These are phyloP conservation scores for Parsonsia alboflavescens DNA, from an alignment of 257 asterid genomes.

Conservation along the genomic window DNA sequence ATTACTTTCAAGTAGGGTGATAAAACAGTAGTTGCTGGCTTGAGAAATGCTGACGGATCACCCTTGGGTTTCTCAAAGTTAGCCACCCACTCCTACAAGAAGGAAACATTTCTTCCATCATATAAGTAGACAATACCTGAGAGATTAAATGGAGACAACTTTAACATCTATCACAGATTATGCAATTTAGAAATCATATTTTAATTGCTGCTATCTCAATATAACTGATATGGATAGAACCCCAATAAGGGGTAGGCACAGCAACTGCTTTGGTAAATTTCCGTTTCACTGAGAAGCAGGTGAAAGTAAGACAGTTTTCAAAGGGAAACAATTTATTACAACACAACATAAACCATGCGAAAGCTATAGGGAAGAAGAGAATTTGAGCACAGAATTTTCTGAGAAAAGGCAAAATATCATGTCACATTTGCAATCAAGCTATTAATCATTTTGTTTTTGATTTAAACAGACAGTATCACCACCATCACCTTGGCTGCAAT, in stretches of 20 bases:
- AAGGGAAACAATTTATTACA: background rate
- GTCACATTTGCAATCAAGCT: background rate
- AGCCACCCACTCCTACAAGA: conserved; percentile 79
- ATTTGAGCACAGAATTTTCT: background rate
- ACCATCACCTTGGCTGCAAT: conserved; percentile 56
- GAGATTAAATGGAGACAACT: background rate
- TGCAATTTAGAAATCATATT: background rate
- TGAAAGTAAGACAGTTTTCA: background rate
- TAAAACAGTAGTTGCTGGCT: conserved; percentile 89
- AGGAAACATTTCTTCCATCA: conserved; percentile 14
- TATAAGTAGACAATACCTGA: background rate
- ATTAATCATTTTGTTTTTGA: background rate
- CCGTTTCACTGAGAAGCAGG: background rate
- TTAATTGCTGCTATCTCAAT: background rate
- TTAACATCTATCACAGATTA: background rate
- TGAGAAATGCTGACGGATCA: conserved; percentile 79
- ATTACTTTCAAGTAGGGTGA: conserved; percentile 90
- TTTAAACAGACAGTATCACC: background rate
- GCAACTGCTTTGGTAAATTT: background rate
- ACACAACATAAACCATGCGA: background rate
- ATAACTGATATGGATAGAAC: background rate
- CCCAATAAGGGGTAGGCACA: background rate
- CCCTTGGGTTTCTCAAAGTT: conserved; percentile 97
- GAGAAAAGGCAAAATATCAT: background rate
- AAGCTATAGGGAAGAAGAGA: background rate